phyloP scores from a whole-genome alignment of 352 stramenopile species.

The Phytophthora pinifolia region DNA sequence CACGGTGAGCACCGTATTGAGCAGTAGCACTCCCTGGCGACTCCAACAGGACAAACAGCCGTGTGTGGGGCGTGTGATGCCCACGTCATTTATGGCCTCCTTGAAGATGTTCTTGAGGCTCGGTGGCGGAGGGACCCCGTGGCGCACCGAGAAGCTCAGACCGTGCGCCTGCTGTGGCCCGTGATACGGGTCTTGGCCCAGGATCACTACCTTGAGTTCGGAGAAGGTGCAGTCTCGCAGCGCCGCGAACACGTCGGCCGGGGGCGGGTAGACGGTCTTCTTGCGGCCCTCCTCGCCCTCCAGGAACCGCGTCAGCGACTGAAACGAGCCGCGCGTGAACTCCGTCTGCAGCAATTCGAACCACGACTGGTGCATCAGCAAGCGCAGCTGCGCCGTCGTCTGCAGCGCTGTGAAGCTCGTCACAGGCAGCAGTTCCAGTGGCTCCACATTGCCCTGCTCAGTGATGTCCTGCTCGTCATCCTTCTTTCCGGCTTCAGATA shows the following conservation, averaged over 20 bases:
- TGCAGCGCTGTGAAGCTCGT: slow-evolving; percentile 34
- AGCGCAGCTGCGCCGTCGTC: slow-evolving; percentile 30
- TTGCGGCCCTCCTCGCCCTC: slow-evolving; percentile 55
- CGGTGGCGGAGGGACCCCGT: slow-evolving; percentile 89
- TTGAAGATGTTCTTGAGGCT: slow-evolving; percentile 99
- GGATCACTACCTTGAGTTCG: slow-evolving; percentile 91
- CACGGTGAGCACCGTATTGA: slow-evolving; percentile 98
- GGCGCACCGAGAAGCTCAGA: slow-evolving; percentile 90
- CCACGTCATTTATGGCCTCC: slow-evolving; percentile 87
- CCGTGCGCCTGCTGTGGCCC: slow-evolving; percentile 85
- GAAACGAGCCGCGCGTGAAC: slow-evolving; percentile 49
- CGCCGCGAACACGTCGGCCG: slow-evolving; percentile 86
- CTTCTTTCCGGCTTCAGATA: background rate
- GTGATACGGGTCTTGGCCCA: slow-evolving; percentile 93
- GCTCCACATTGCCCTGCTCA: background rate
- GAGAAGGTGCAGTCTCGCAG: slow-evolving; percentile 89
- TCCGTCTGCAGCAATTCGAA: slow-evolving; percentile 55
- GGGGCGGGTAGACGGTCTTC: slow-evolving; percentile 86
- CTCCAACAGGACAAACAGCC: slow-evolving; percentile 94
- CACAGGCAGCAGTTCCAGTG: slow-evolving; percentile 18
- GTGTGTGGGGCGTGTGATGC: slow-evolving; percentile 77
- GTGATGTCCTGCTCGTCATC: background rate
- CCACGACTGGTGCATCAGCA: slow-evolving; percentile 61
- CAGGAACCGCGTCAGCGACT: slow-evolving; percentile 47
- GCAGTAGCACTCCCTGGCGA: slow-evolving; percentile 95